These are phyloP conservation scores for Mycena galericulata DNA, from an alignment of 768 basidiomycete genomes.

Conservation along the genomic window DNA sequence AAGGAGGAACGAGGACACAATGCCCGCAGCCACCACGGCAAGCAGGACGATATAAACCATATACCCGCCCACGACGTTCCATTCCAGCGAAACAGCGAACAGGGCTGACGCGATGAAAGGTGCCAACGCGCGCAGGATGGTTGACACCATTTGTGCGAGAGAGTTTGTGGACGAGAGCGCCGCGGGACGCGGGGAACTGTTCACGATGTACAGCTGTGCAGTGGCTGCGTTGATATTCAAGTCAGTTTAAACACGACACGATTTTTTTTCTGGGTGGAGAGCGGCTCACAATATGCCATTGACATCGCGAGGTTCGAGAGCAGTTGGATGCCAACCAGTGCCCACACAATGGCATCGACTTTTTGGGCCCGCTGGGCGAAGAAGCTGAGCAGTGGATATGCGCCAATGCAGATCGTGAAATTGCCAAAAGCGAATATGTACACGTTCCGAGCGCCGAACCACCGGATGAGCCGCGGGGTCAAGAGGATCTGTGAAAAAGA, in stretches of 20 bases:
- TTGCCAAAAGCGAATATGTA: slow-evolving; percentile 48
- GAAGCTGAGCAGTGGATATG: slow-evolving; percentile 31
- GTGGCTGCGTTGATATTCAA: slow-evolving; percentile 43
- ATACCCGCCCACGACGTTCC: slow-evolving; percentile 58
- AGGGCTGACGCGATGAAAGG: slow-evolving; percentile 68
- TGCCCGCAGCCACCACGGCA: slow-evolving; percentile 40
- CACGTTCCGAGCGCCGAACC: slow-evolving; percentile 58
- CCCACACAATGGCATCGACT: slow-evolving; percentile 33
- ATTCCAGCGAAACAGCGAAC: slow-evolving; percentile 64
- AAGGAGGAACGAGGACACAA: slow-evolving; percentile 37
- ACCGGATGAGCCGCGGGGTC: slow-evolving; percentile 56
- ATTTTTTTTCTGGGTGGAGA: too few species aligned
- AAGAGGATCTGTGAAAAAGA: slow-evolving; percentile 59
- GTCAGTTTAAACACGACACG: too few species aligned
- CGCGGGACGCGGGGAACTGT: slow-evolving; percentile 52
- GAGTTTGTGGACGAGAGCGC: slow-evolving; percentile 67
- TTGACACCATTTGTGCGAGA: slow-evolving; percentile 64
- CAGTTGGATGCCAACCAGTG: slow-evolving; percentile 30
- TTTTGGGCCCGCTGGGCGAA: slow-evolving; percentile 27
- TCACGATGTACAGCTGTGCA: slow-evolving; percentile 60
- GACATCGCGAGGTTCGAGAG: slow-evolving; percentile 25
- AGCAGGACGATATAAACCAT: slow-evolving; percentile 55
- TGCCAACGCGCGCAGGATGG: slow-evolving; percentile 61
- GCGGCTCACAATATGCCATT: slow-evolving; percentile 24
- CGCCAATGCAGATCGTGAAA: slow-evolving; percentile 30